Evolutionary conservation across 2,329 filamentous ascomycete species (phyloP).

Genomic region (Apiospora kogelbergensis): DNA sequence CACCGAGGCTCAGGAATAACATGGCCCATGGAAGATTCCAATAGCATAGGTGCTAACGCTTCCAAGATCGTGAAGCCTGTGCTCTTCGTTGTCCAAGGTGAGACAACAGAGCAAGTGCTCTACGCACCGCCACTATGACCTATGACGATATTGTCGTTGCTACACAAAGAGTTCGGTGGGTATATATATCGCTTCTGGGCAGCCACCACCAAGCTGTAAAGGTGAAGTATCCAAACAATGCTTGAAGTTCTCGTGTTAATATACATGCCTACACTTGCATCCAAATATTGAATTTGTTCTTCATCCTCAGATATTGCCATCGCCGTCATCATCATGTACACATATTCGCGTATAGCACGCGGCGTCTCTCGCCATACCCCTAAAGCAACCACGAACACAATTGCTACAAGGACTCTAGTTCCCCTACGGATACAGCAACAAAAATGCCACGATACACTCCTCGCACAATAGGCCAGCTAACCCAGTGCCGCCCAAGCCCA

Average conservation of each 20-base stretch:
- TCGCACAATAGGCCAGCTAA: neutral
- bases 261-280: neutral
- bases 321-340: neutral
- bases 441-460: neutral
- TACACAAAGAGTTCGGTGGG: neutral
- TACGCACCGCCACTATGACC: slow-evolving; percentile 1
- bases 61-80: slow-evolving; percentile 4
- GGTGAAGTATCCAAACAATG: neutral
- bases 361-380: neutral
- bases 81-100: neutral
- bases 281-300: neutral
- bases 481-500: neutral
- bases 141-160: slow-evolving; percentile 1
- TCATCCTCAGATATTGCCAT: neutral
- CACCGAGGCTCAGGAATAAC: neutral
- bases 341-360: neutral
- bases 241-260: neutral
- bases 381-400: neutral
- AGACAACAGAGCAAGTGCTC: neutral
- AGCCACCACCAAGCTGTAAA: neutral
- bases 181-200: neutral
- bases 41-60: neutral
- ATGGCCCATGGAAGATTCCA: neutral
- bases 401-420: neutral
- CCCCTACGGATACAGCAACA: neutral